Percentiles rank a stretch among this genome's conserved stretches.
These are phyloP conservation scores for Elaeis guineensis DNA, from an alignment of 176 grass and related monocot species.

Conservation along the genomic window DNA sequence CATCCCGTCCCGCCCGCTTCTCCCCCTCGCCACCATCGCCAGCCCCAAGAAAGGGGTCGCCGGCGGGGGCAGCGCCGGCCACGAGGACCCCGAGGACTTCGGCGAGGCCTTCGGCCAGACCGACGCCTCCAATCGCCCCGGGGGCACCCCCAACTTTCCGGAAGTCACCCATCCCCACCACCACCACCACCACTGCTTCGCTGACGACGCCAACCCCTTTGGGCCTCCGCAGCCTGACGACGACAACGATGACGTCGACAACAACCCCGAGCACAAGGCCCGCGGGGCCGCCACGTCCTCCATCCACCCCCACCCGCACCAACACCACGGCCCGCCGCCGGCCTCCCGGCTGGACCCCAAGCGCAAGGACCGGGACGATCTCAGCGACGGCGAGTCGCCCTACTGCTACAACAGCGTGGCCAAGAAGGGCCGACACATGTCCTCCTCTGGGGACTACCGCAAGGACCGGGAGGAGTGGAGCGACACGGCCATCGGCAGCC, in stretches of 20 bases:
- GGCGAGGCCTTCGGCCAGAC: conserved; percentile 19
- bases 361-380: conserved; percentile 65
- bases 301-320: conserved; percentile 1
- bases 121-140: conserved; percentile 14
- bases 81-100: conserved; percentile 14
- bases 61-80: background rate
- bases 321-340: conserved; percentile 2
- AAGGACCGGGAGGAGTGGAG: conserved; percentile 99
- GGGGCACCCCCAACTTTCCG: background rate
- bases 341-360: conserved; percentile 15
- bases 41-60: conserved; percentile 11
- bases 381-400: conserved; percentile 66
- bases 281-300: background rate
- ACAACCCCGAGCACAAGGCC: conserved; percentile 28
- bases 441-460: conserved; percentile 41
- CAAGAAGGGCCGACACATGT: conserved; percentile 30
- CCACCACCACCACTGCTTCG: conserved; percentile 11
- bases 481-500: conserved; percentile 68
- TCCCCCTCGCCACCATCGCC: background rate
- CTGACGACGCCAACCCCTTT: conserved; percentile 21
- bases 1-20: background rate
- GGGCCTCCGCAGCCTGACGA: conserved; percentile 21
- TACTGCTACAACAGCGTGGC: conserved; percentile 50
- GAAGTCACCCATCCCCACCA: background rate
- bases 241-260: background rate